Base-by-base conservation (phyloP, 2,329 filamentous ascomycete species). In the Stagonosporopsis vannaccii region DNA sequence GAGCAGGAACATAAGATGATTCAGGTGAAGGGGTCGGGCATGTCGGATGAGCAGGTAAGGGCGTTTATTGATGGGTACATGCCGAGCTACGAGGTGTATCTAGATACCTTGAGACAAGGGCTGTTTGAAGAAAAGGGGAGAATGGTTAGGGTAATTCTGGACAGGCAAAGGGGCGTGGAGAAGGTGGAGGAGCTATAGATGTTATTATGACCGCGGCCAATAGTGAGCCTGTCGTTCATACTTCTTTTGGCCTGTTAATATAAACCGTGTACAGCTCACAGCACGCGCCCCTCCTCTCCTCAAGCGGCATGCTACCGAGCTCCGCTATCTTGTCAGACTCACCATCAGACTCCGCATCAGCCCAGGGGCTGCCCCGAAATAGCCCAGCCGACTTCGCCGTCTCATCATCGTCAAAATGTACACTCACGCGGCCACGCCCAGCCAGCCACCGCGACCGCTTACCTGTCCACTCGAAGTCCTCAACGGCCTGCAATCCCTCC, bases 1-100 rank as follows among this genome's bases (percentile, higher is more conserved):
- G 82, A 97, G 77, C 91, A 96, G 77, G 92, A 97, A 77, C 83
- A 84, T 43, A 84, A 84, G 56, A 80, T 97, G 66, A 84, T 90
- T 22, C 79, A 79, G 7, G 77, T 82, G 20, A 89, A 84, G 62
- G 91, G 90, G 1, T 83, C 82, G 0, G 92, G 91, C 26, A 97
- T 97, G 93, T 89, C 86, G 1, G 88, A 91, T 64, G 88, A 91
- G 52, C 85, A 94, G 73, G 91, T 97, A 39, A 81, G 86, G 53
- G 80, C 83, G 42, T 97, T 97, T 74, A 90, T 91, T 15, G 84
- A 89, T 70, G 86, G 86, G 1, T 82, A 81, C 67, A 75, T 74
- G 73, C 83, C 84, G 12, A 83, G 81, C 20, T 86, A 86, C 67
- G 84, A 86, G 68, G 71, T 86, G 3, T 86, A 82, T 67, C 77